Evolutionary conservation across 2,329 filamentous ascomycete genomes (phyloP).

Genomic region (Rhynchosporium agropyri): DNA sequence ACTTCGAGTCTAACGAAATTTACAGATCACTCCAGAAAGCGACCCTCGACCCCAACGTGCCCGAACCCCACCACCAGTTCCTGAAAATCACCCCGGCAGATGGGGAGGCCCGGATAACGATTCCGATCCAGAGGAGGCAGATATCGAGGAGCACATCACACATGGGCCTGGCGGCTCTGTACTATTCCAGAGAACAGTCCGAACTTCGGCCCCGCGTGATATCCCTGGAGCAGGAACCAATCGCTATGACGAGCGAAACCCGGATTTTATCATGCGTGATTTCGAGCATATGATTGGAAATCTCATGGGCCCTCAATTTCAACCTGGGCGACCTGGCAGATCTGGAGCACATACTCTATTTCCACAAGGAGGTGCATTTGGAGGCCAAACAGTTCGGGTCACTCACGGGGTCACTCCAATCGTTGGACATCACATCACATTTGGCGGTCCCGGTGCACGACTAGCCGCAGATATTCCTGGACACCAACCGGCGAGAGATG

Average conservation of each 20-base stretch:
- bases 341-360: slow-evolving; percentile 40
- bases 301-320: slow-evolving; percentile 44
- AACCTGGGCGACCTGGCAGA: slow-evolving; percentile 37
- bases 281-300: slow-evolving; percentile 51
- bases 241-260: slow-evolving; percentile 25
- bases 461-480: slow-evolving; percentile 51
- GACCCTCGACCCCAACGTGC: slow-evolving; percentile 58
- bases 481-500: slow-evolving; percentile 46
- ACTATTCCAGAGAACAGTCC: slow-evolving; percentile 37
- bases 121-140: slow-evolving; percentile 61
- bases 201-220: slow-evolving; percentile 23
- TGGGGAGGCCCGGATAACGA: slow-evolving; percentile 41
- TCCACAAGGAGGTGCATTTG: slow-evolving; percentile 21
- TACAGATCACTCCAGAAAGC: slow-evolving; percentile 56
- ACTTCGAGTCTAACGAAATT: slow-evolving; percentile 38
- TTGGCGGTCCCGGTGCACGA: slow-evolving; percentile 43
- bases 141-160: slow-evolving; percentile 54
- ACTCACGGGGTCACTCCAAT: slow-evolving; percentile 33
- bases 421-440: slow-evolving; percentile 38
- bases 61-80: not conserved
- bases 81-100: slow-evolving; percentile 16
- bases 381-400: slow-evolving; percentile 21
- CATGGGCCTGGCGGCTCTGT: slow-evolving; percentile 39
- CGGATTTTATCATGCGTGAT: slow-evolving; percentile 41
- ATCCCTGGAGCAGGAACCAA: slow-evolving; percentile 19